Conservation (phyloP, 148 eudicot species). For the Silene latifolia region DNA sequence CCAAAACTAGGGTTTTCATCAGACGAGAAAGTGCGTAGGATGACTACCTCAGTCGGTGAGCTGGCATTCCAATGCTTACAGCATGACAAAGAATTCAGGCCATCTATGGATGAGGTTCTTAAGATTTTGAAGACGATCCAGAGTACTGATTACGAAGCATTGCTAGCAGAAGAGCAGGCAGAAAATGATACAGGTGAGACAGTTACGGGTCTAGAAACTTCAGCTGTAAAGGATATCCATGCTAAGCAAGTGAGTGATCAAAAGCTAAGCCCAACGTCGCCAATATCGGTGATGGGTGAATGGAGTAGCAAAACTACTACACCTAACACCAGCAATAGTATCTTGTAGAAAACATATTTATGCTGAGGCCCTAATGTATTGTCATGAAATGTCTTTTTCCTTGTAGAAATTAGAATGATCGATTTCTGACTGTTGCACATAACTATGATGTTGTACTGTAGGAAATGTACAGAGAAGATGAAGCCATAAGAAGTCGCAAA, state of each 20-base stretch:
- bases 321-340: constrained; percentile 25
- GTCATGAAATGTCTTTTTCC: constrained; percentile 2
- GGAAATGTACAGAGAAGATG: constrained; percentile 15
- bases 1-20: constrained; percentile 44
- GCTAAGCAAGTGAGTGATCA: constrained; percentile 29
- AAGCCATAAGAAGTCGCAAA: neutral
- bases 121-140: constrained; percentile 35
- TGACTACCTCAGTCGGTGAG: constrained; percentile 64
- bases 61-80: constrained; percentile 69
- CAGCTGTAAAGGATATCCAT: constrained; percentile 26
- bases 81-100: constrained; percentile 57
- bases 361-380: constrained; percentile 5
- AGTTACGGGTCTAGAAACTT: constrained; percentile 6
- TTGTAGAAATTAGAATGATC: neutral
- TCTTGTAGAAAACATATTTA: neutral
- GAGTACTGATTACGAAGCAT: constrained; percentile 28
- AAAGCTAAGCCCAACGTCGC: constrained; percentile 28
- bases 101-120: constrained; percentile 59
- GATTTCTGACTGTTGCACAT: constrained; percentile 19
- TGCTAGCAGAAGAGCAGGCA: constrained; percentile 14
- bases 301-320: constrained; percentile 49
- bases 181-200: neutral
- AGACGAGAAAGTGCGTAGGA: constrained; percentile 38
- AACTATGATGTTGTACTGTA: constrained; percentile 2
- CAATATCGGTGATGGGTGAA: constrained; percentile 40